A percentile compares a stretch with the other conserved stretches of the same genome.
These are phyloP conservation scores for Sistotremastrum niveocremeum DNA, from an alignment of 768 basidiomycete species.

Conservation along the genomic window DNA sequence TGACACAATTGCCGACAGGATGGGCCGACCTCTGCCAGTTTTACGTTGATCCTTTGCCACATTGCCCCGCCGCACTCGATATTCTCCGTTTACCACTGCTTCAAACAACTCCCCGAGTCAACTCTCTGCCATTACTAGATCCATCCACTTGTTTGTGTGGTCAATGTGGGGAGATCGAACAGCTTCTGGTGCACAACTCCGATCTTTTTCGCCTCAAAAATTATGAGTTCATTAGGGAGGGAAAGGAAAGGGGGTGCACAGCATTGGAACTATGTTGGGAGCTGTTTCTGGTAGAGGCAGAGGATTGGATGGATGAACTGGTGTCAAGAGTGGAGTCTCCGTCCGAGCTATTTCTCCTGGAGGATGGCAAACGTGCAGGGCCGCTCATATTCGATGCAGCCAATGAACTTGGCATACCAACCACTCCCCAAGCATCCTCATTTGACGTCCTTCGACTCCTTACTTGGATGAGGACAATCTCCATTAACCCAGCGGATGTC, in stretches of 20 bases:
- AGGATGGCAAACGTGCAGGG: conserved; percentile 1
- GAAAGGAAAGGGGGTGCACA: not conserved
- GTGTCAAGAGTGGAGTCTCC: conserved; percentile 2
- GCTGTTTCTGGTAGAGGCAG: not conserved
- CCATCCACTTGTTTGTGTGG: conserved; percentile 4
- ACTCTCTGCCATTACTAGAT: not conserved
- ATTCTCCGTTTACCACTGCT: conserved; percentile 5
- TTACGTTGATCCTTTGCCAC: conserved; percentile 1
- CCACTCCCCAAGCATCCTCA: too few relatives aligned
- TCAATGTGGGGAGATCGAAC: conserved; percentile 3
- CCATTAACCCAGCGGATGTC: too few relatives aligned
- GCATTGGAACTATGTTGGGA: conserved; percentile 4
- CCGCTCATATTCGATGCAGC: conserved; percentile 5
- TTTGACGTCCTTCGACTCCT: too few relatives aligned
- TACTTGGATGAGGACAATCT: too few relatives aligned
- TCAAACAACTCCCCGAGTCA: too few relatives aligned
- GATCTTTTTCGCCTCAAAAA: conserved; percentile 2
- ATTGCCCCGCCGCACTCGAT: conserved; percentile 6
- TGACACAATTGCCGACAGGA: not conserved
- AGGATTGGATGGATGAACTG: conserved; percentile 4
- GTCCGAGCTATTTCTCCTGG: conserved; percentile 1
- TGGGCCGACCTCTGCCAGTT: not conserved
- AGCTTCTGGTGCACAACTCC: not conserved
- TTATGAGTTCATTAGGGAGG: not conserved
- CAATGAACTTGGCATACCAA: not conserved